Percentiles rank a stretch among this genome's conserved stretches.
These are phyloP conservation scores for Verbascum thapsus DNA, from an alignment of 257 asterid species.

Conservation along the genomic window DNA sequence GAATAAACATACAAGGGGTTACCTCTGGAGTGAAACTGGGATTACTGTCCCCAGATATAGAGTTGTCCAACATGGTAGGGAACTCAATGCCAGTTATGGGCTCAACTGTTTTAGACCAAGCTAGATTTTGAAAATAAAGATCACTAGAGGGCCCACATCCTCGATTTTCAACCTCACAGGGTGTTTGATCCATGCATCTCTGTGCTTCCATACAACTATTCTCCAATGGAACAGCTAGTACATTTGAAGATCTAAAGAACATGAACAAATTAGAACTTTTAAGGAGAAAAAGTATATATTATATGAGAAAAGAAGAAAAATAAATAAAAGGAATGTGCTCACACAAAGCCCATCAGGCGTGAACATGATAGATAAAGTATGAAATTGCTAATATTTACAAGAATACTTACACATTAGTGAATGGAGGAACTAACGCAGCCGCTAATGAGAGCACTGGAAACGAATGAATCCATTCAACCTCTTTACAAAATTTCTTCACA, in stretches of 20 bases:
- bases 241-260: constrained; percentile 57
- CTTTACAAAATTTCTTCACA: constrained; percentile 52
- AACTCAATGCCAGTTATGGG: constrained; percentile 90
- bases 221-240: constrained; percentile 58
- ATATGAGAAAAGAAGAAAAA: neutral
- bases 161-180: constrained; percentile 67
- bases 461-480: constrained; percentile 61
- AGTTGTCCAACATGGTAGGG: constrained; percentile 72
- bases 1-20: neutral
- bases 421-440: constrained; percentile 71
- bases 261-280: constrained; percentile 19
- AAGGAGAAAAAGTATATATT: constrained; percentile 9
- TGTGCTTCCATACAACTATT: constrained; percentile 50
- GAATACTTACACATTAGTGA: constrained; percentile 70
- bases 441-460: constrained; percentile 71
- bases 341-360: neutral
- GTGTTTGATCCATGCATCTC: constrained; percentile 48
- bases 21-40: constrained; percentile 80
- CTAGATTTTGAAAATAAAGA: constrained; percentile 50
- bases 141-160: constrained; percentile 51
- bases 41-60: constrained; percentile 47
- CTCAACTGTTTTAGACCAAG: constrained; percentile 74
- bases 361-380: constrained; percentile 21
- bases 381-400: neutral
- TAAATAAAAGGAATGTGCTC: neutral